Percentiles rank a stretch among this genome's conserved stretches.
phyloP scores from a whole-genome alignment of 1,284 basidiomycete species.

The Tranzscheliella williamsii region DNA sequence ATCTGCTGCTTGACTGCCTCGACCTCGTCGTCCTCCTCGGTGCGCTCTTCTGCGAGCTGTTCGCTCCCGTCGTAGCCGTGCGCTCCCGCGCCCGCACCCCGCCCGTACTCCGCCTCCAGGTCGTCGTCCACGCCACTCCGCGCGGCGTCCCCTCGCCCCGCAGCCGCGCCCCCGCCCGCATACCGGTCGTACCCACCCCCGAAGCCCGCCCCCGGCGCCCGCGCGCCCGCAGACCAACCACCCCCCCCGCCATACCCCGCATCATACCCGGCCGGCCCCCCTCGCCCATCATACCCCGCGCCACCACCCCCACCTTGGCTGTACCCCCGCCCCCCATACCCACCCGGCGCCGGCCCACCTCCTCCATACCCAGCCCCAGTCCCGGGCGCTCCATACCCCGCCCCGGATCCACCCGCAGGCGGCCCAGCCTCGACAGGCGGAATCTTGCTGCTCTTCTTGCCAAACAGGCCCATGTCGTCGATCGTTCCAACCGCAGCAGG shows the following conservation, averaged over 20 bases:
- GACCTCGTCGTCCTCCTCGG: constrained; percentile 88
- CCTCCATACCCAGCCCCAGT: constrained; percentile 3
- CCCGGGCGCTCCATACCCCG: too few species aligned
- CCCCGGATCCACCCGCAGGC: neutral
- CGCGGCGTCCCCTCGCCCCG: too few species aligned
- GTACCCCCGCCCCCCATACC: too few species aligned
- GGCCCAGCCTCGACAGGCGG: constrained; percentile 21
- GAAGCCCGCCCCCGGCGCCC: constrained; percentile 34
- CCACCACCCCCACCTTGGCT: too few species aligned
- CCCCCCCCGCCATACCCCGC: neutral
- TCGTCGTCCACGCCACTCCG: constrained; percentile 39
- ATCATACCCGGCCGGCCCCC: constrained; percentile 1
- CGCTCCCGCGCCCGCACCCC: constrained; percentile 18
- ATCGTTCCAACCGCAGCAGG: too few species aligned
- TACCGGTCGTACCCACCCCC: constrained; percentile 46
- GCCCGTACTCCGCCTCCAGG: constrained; percentile 56
- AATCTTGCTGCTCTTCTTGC: constrained; percentile 36
- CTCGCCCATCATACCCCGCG: too few species aligned
- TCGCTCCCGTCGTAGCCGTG: constrained; percentile 36
- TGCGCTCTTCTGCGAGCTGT: constrained; percentile 63
- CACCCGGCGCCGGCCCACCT: too few species aligned
- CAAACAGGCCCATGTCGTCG: constrained; percentile 42
- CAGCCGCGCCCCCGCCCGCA: constrained; percentile 8
- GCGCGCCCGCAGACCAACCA: constrained; percentile 37
- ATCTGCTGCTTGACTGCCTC: constrained; percentile 96